phyloP scores from a whole-genome alignment of 2,329 filamentous ascomycete species.

The Alternaria gaisen region DNA sequence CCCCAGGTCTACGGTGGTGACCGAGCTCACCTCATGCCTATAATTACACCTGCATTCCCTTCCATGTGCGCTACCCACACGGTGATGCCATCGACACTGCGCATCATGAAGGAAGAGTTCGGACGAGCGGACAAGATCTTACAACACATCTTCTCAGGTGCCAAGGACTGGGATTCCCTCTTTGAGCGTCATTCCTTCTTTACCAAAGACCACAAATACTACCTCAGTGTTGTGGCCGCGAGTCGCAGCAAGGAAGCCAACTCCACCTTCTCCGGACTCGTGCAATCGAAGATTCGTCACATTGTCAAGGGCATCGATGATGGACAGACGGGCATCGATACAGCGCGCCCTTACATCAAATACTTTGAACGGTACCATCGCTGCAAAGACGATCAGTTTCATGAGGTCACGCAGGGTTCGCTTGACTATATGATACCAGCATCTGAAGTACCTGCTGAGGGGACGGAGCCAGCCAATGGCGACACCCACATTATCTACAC shows the following conservation, averaged over 20 bases:
- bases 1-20: conserved; percentile 86
- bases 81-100: conserved; percentile 84
- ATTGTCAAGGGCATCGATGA: conserved; percentile 84
- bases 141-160: conserved; percentile 79
- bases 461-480: conserved; percentile 47
- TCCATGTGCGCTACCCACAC: conserved; percentile 99
- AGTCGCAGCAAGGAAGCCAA: conserved; percentile 85
- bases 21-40: conserved; percentile 90
- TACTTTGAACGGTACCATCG: conserved; percentile 85
- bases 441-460: conserved; percentile 57
- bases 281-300: conserved; percentile 91
- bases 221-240: conserved; percentile 85
- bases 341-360: conserved; percentile 93
- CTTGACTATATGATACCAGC: conserved; percentile 66
- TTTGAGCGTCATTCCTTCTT: conserved; percentile 95
- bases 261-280: conserved; percentile 86
- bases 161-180: conserved; percentile 83
- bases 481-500: conserved; percentile 73
- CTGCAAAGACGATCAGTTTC: conserved; percentile 69
- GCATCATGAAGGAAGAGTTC: conserved; percentile 84
- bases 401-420: conserved; percentile 69
- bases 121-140: conserved; percentile 79
- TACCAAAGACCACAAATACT: conserved; percentile 92
- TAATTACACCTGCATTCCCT: conserved; percentile 96
- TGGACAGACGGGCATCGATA: conserved; percentile 74